Evolutionary conservation across 73 alveolate genomes (phyloP).

Genomic region (Effrenium voratum): DNA sequence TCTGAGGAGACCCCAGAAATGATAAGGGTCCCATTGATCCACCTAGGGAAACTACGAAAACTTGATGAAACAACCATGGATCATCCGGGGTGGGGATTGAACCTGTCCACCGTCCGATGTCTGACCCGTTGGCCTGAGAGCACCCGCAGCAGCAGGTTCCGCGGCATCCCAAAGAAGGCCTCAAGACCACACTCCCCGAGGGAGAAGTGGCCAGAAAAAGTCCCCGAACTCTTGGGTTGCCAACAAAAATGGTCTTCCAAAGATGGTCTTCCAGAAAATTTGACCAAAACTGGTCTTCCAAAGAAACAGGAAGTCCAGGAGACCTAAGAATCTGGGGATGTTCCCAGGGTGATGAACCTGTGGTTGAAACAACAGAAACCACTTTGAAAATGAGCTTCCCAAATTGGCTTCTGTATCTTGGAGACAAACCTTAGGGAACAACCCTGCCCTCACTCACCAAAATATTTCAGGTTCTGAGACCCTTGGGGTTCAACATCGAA

Average conservation of each 20-base stretch:
- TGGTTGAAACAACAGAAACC: background rate
- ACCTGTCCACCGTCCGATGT: background rate
- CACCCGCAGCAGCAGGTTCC: constrained; percentile 76
- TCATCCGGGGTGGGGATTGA: background rate
- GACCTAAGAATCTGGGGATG: background rate
- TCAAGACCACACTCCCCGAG: too few relatives aligned
- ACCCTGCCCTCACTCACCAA: too few relatives aligned
- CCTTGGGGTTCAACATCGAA: too few relatives aligned
- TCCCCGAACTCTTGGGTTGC: background rate
- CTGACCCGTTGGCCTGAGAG: constrained; percentile 19
- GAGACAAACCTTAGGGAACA: too few relatives aligned
- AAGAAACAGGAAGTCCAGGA: too few relatives aligned
- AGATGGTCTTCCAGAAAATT: background rate
- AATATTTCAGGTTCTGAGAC: too few relatives aligned
- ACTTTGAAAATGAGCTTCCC: too few relatives aligned
- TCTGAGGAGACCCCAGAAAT: too few relatives aligned
- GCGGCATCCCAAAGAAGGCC: constrained; percentile 93
- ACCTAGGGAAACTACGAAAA: too few relatives aligned
- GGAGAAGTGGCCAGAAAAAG: background rate
- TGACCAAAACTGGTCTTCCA: background rate
- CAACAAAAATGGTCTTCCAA: background rate
- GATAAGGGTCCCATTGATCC: too few relatives aligned
- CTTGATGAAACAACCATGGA: too few relatives aligned
- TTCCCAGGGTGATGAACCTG: background rate
- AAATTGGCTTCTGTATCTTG: too few relatives aligned